Conservation (phyloP, 106 monocot species). For the Dendrobium catenatum region DNA sequence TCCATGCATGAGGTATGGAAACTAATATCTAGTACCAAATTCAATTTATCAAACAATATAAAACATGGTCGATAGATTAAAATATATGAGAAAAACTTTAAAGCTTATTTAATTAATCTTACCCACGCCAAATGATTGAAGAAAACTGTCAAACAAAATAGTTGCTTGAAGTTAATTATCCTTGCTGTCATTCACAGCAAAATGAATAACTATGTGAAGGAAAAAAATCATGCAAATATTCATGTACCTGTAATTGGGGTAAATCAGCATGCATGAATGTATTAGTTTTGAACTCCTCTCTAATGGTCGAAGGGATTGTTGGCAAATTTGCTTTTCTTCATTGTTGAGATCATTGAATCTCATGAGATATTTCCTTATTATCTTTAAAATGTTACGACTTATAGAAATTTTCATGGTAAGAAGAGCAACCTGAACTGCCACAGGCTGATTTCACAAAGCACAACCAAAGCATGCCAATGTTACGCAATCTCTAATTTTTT, state of each 20-base stretch:
- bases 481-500: too few species aligned
- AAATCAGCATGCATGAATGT: conserved; percentile 97
- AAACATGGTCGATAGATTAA: too few species aligned
- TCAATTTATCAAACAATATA: too few species aligned
- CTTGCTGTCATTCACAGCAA: neutral
- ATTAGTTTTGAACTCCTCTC: conserved; percentile 83
- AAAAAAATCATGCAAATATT: neutral
- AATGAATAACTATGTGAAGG: neutral
- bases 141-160: neutral
- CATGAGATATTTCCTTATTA: conserved; percentile 56
- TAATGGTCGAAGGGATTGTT: conserved; percentile 88
- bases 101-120: neutral
- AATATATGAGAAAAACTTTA: too few species aligned
- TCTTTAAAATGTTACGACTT: conserved; percentile 7
- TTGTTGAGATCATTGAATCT: conserved; percentile 66
- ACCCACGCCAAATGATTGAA: neutral
- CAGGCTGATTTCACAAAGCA: too few species aligned
- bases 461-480: too few species aligned
- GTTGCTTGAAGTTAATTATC: too few species aligned
- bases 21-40: too few species aligned
- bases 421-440: too few species aligned
- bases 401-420: too few species aligned
- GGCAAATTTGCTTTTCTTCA: conserved; percentile 50
- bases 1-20: too few species aligned
- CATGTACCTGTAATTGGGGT: conserved; percentile 51